These are phyloP conservation scores for Cryptosporidium sp. DNA, from an alignment of 169 alveolate species.

Conservation along the genomic window DNA sequence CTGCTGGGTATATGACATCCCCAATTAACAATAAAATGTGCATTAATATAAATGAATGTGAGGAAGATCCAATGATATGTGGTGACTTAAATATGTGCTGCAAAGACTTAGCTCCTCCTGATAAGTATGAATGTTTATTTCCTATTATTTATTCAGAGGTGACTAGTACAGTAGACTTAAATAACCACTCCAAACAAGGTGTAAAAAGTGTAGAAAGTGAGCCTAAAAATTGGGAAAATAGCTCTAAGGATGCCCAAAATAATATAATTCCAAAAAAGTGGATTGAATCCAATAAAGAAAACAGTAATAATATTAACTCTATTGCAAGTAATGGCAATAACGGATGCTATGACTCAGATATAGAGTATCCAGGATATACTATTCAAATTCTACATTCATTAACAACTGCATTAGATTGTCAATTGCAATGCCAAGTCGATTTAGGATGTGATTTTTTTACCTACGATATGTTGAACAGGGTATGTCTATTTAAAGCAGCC, in stretches of 20 bases:
- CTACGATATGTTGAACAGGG: constrained; percentile 46
- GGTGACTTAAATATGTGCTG: constrained; percentile 80
- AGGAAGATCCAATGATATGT: constrained; percentile 78
- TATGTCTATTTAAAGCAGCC: constrained; percentile 67
- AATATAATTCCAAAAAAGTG: background rate
- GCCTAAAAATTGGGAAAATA: constrained; percentile 9
- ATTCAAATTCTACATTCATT: constrained; percentile 55
- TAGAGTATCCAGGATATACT: constrained; percentile 72
- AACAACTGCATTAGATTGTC: constrained; percentile 66
- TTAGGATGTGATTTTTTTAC: constrained; percentile 69
- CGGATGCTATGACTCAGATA: constrained; percentile 64
- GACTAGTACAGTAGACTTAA: background rate
- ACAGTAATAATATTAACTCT: background rate
- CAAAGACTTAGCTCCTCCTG: constrained; percentile 79
- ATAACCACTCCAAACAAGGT: background rate
- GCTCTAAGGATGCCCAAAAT: background rate
- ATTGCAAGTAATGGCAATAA: background rate
- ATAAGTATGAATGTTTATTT: constrained; percentile 75
- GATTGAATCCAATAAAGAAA: background rate
- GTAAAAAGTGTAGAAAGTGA: background rate
- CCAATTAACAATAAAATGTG: constrained; percentile 67
- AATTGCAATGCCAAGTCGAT: constrained; percentile 65
- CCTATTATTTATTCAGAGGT: constrained; percentile 1
- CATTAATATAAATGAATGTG: constrained; percentile 79
- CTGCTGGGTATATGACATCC: constrained; percentile 76